Evolutionary conservation across 352 stramenopile species (phyloP).

Genomic region (Pythium pyrilobum): DNA sequence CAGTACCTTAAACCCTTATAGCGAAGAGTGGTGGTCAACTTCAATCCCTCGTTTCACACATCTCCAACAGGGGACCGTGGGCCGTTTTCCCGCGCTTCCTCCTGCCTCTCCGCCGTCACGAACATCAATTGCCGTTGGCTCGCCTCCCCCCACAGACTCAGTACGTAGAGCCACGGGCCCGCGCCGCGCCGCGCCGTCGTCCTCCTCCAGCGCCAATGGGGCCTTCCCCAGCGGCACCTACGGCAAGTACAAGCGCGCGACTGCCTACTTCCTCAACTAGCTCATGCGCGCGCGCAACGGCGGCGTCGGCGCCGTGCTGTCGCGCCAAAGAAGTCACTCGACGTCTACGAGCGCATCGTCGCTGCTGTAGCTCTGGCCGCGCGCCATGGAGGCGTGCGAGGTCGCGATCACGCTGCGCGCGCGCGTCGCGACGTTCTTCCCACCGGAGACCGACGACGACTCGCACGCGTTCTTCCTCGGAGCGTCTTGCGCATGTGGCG

Average conservation of each 20-base stretch:
- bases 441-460: background rate
- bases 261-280: constrained; percentile 2
- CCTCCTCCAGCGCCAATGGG: too few species aligned
- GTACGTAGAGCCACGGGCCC: too few species aligned
- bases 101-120: too few species aligned
- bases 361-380: constrained; percentile 4
- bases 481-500: background rate
- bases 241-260: constrained; percentile 7
- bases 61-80: too few species aligned
- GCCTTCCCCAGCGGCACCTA: background rate
- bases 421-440: constrained; percentile 1
- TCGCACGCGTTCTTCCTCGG: constrained; percentile 5
- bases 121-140: too few species aligned
- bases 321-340: background rate
- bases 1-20: too few species aligned
- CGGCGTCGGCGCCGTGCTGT: background rate
- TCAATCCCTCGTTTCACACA: too few species aligned
- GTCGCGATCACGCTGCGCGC: constrained; percentile 7
- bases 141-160: too few species aligned
- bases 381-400: constrained; percentile 5
- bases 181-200: too few species aligned
- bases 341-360: constrained; percentile 8
- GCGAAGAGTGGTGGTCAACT: too few species aligned
- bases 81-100: too few species aligned
- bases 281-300: constrained; percentile 2